Conservation (phyloP, 2,329 filamentous ascomycete genomes). For the Aspergillus bombycis region DNA sequence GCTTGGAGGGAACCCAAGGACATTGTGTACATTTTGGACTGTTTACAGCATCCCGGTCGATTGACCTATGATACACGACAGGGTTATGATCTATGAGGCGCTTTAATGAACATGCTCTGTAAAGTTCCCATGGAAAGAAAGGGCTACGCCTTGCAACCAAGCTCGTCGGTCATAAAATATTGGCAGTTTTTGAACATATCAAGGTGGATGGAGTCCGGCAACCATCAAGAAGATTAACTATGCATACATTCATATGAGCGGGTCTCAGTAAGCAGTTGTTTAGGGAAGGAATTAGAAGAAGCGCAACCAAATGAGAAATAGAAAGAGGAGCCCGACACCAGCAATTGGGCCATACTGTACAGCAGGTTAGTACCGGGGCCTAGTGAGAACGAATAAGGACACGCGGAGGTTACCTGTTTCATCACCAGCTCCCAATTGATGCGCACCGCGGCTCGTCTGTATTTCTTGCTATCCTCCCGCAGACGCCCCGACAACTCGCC, state of each 20-base stretch:
- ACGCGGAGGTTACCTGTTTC: slow-evolving; percentile 67
- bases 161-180: slow-evolving; percentile 3
- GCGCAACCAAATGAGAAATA: slow-evolving; percentile 88
- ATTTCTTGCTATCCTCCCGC: slow-evolving; percentile 92
- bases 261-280: slow-evolving; percentile 19
- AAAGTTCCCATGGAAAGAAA: neutral
- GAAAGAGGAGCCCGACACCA: slow-evolving; percentile 76
- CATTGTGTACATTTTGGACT: neutral
- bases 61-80: neutral
- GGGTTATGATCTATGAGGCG: neutral
- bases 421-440: slow-evolving; percentile 98
- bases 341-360: slow-evolving; percentile 84
- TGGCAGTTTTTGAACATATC: neutral
- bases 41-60: neutral
- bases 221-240: slow-evolving; percentile 37
- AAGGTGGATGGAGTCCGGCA: slow-evolving; percentile 33
- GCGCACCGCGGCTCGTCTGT: slow-evolving; percentile 84
- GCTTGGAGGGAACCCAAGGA: neutral
- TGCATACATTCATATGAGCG: slow-evolving; percentile 40
- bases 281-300: slow-evolving; percentile 68
- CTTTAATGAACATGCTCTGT: neutral
- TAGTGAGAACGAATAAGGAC: neutral
- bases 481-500: slow-evolving; percentile 87
- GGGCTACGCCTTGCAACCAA: neutral
- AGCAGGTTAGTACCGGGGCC: slow-evolving; percentile 25